phyloP scores from a whole-genome alignment of 805 yeast genomes.

The Teunomyces funiuensis region DNA sequence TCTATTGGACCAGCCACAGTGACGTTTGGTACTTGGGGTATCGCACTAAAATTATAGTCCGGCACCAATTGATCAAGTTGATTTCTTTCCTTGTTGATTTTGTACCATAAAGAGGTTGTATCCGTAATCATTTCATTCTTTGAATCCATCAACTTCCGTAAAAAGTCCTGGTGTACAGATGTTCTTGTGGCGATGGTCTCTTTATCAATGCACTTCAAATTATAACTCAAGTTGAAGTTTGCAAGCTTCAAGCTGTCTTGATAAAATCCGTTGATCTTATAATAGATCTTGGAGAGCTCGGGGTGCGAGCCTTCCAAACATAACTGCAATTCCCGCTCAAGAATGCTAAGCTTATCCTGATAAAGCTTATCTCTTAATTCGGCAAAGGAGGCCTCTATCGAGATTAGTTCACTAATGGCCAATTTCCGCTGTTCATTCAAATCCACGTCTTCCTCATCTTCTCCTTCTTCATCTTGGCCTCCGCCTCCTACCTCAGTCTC shows the following conservation, averaged over 20 bases:
- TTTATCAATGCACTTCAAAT: conserved; percentile 70
- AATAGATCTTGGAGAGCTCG: conserved; percentile 71
- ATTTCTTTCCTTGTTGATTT: conserved; percentile 84
- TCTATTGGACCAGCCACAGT: conserved; percentile 19
- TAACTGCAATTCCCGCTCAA: conserved; percentile 81
- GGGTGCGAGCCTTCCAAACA: conserved; percentile 92
- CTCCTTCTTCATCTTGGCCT: conserved; percentile 10
- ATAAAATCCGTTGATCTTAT: conserved; percentile 69
- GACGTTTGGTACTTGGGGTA: conserved; percentile 31
- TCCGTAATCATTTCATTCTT: conserved; percentile 63
- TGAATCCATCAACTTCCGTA: conserved; percentile 64
- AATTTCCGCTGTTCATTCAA: conserved; percentile 48
- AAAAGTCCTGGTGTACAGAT: conserved; percentile 79
- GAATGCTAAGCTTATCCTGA: conserved; percentile 74
- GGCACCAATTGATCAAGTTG: conserved; percentile 68
- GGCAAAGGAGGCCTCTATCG: conserved; percentile 86
- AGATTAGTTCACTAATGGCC: conserved; percentile 72
- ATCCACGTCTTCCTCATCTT: conserved; percentile 13
- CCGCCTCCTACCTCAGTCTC: conserved; percentile 9
- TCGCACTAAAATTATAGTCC: conserved; percentile 47
- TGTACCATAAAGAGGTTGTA: conserved; percentile 88
- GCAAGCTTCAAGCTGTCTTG: conserved; percentile 61
- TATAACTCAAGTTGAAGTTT: conserved; percentile 50
- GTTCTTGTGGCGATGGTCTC: conserved; percentile 81
- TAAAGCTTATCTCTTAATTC: conserved; percentile 78